These are phyloP conservation scores for Hypoxylon fragiforme DNA, from an alignment of 495 filamentous ascomycete species.

Conservation along the genomic window DNA sequence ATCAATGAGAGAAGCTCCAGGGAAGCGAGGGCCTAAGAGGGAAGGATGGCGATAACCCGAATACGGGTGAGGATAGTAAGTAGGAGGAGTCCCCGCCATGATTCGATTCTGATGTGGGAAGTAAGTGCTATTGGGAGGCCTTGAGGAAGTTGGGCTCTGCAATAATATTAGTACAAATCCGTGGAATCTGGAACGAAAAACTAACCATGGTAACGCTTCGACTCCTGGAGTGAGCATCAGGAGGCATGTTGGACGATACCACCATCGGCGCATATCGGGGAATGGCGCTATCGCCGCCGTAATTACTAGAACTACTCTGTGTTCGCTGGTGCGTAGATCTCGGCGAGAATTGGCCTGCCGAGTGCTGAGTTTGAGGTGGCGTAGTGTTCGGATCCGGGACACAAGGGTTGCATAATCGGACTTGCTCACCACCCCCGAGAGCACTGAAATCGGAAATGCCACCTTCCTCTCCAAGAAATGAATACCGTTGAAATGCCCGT, in stretches of 20 bases:
- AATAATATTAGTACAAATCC: slow-evolving; percentile 16
- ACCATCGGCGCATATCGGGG: slow-evolving; percentile 19
- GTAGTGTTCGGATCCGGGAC: slow-evolving; percentile 87
- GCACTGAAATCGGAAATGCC: slow-evolving; percentile 44
- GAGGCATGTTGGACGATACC: slow-evolving; percentile 14
- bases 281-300: slow-evolving; percentile 27
- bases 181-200: background rate
- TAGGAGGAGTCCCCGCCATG: slow-evolving; percentile 43
- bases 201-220: slow-evolving; percentile 52
- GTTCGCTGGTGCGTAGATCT: slow-evolving; percentile 36
- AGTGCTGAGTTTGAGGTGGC: slow-evolving; percentile 52
- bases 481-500: slow-evolving; percentile 46
- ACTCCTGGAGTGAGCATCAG: slow-evolving; percentile 40
- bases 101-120: slow-evolving; percentile 37
- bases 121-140: slow-evolving; percentile 15
- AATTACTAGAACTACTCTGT: slow-evolving; percentile 29
- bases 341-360: slow-evolving; percentile 14
- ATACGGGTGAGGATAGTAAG: slow-evolving; percentile 37
- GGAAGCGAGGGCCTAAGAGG: slow-evolving; percentile 20
- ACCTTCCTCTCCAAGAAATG: slow-evolving; percentile 46
- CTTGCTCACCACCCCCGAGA: slow-evolving; percentile 79
- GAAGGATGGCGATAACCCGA: slow-evolving; percentile 23
- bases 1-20: slow-evolving; percentile 35
- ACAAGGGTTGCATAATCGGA: slow-evolving; percentile 91
- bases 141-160: slow-evolving; percentile 29